Evolutionary conservation across 208 protist genomes (phyloP).

Genomic region (Histomonas meleagridis): DNA sequence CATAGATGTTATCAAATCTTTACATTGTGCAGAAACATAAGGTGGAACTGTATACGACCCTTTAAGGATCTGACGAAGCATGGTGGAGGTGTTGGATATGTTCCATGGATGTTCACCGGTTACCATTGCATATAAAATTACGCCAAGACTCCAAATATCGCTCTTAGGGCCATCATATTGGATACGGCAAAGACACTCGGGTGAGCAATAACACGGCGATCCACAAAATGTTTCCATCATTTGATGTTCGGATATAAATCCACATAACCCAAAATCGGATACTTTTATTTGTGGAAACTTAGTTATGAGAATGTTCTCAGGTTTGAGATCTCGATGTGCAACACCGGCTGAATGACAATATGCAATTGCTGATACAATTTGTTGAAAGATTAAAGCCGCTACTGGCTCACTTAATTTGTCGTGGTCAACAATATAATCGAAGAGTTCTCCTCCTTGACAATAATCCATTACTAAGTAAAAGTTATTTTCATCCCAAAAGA

Average conservation of each 20-base stretch:
- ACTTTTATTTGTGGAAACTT: neutral
- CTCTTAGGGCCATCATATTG: neutral
- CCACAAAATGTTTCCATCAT: constrained; percentile 4
- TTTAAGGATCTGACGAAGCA: neutral
- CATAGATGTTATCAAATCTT: neutral
- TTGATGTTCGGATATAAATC: neutral
- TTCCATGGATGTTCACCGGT: neutral
- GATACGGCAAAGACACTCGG: neutral
- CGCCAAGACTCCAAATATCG: constrained; percentile 24
- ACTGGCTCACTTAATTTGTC: neutral
- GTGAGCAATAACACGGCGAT: neutral
- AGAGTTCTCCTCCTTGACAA: neutral
- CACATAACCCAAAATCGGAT: neutral
- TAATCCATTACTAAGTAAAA: neutral
- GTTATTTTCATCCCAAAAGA: constrained; percentile 6
- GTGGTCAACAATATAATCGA: constrained; percentile 9
- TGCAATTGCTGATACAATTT: neutral
- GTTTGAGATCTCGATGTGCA: neutral
- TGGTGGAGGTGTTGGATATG: neutral
- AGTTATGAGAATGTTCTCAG: neutral
- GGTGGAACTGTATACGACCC: neutral
- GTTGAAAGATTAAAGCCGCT: neutral
- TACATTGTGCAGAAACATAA: neutral
- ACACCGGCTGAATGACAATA: neutral
- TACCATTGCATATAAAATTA: neutral